These are phyloP conservation scores for Ustilago shanxiensis DNA, from an alignment of 1,284 basidiomycete species.

Conservation along the genomic window DNA sequence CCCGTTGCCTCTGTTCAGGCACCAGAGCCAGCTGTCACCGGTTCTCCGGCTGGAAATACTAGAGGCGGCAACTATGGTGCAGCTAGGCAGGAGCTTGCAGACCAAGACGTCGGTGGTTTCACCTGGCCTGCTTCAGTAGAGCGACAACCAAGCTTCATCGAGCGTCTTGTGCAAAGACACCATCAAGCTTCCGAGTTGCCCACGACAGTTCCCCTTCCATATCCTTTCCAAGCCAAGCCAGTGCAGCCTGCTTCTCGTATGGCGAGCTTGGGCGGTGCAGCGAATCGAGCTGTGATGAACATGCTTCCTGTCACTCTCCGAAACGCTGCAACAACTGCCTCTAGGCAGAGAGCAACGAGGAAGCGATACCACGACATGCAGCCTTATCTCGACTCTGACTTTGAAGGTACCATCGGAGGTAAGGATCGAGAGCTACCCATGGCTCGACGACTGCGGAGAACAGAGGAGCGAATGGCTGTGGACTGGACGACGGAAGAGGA, in stretches of 20 bases:
- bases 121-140: constrained; percentile 33
- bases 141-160: constrained; percentile 50
- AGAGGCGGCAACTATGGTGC: constrained; percentile 45
- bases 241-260: constrained; percentile 39
- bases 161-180: constrained; percentile 38
- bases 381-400: constrained; percentile 55
- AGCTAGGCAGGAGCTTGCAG: constrained; percentile 27
- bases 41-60: background rate
- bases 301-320: constrained; percentile 46
- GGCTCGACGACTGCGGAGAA: constrained; percentile 46
- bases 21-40: constrained; percentile 19
- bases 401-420: constrained; percentile 60
- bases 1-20: constrained; percentile 24
- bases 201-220: constrained; percentile 25
- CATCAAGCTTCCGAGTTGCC: constrained; percentile 24
- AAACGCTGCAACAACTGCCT: constrained; percentile 44
- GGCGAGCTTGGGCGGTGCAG: constrained; percentile 39
- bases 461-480: constrained; percentile 42
- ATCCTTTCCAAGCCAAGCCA: constrained; percentile 30
- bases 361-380: constrained; percentile 42
- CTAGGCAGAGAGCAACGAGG: constrained; percentile 31
- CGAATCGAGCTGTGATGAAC: constrained; percentile 43
- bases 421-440: constrained; percentile 57
- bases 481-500: constrained; percentile 51
- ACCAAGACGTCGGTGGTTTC: constrained; percentile 37